A percentile compares a stretch with the other conserved stretches of the same genome.
These are phyloP conservation scores for Filobasidium wieringae DNA, from an alignment of 768 basidiomycete genomes.

Conservation along the genomic window DNA sequence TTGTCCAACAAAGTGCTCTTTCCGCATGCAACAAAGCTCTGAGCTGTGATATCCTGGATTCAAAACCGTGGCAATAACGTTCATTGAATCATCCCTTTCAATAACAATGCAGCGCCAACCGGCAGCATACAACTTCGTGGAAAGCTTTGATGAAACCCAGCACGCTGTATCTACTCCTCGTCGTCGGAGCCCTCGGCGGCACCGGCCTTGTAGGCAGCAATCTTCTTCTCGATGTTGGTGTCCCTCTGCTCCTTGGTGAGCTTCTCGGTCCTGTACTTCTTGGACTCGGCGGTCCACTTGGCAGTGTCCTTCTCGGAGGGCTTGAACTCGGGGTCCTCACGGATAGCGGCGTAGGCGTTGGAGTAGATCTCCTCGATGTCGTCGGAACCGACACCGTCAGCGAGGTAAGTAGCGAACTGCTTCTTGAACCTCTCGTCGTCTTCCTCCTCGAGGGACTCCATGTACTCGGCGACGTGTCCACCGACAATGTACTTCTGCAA, in stretches of 20 bases:
- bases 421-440: slow-evolving; percentile 99
- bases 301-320: slow-evolving; percentile 77
- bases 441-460: slow-evolving; percentile 98
- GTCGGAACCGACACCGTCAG: slow-evolving; percentile 86
- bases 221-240: slow-evolving; percentile 71
- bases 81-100: no score
- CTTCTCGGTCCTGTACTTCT: slow-evolving; percentile 57
- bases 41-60: no score
- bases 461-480: slow-evolving; percentile 98
- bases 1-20: no score
- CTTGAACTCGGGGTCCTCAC: slow-evolving; percentile 83
- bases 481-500: slow-evolving; percentile 96
- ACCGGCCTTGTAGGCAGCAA: slow-evolving; percentile 72
- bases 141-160: no score
- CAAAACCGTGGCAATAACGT: no score
- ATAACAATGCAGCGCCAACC: no score
- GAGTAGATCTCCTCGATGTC: slow-evolving; percentile 94
- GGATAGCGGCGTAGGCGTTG: slow-evolving; percentile 86
- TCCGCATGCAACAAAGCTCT: no score
- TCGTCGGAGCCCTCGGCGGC: slow-evolving; percentile 21
- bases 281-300: slow-evolving; percentile 70
- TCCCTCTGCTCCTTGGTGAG: slow-evolving; percentile 68
- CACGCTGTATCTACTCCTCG: slow-evolving; percentile 1
- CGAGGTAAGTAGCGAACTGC: slow-evolving; percentile 90
- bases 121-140: no score